phyloP scores from a whole-genome alignment of 1,284 basidiomycete genomes.

The Trichosporon inkin region DNA sequence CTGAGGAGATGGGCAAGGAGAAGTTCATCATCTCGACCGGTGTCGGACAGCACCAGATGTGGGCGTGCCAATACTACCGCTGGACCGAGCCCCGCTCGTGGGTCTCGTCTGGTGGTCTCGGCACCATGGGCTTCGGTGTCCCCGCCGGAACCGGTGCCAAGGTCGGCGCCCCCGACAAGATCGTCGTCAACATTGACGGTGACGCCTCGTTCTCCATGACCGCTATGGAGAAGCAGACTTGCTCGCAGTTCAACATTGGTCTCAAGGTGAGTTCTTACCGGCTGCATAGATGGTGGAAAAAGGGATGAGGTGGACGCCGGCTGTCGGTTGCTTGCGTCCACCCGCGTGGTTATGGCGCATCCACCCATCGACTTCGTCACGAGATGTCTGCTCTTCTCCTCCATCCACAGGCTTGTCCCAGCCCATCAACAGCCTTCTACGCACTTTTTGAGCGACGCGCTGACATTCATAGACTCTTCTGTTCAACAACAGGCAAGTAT shows the following conservation, averaged over 20 bases:
- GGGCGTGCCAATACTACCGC: slow-evolving; percentile 91
- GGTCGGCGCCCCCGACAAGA: slow-evolving; percentile 89
- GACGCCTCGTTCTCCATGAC: slow-evolving; percentile 99
- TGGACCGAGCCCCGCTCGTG: slow-evolving; percentile 84
- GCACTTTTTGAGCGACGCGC: neutral
- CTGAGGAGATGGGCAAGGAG: slow-evolving; percentile 64
- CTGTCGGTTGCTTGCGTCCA: neutral
- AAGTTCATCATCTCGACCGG: slow-evolving; percentile 87
- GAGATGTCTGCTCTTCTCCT: slow-evolving; percentile 46
- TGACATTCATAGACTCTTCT: slow-evolving; percentile 56
- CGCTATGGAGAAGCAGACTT: slow-evolving; percentile 96
- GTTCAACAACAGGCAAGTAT: slow-evolving; percentile 86
- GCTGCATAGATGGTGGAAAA: neutral
- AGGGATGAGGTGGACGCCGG: neutral
- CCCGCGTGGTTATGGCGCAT: neutral
- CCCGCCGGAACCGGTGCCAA: slow-evolving; percentile 94
- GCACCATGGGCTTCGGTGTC: slow-evolving; percentile 96
- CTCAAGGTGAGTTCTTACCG: slow-evolving; percentile 63
- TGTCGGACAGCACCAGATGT: slow-evolving; percentile 99
- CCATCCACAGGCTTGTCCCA: too few species aligned
- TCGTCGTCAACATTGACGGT: slow-evolving; percentile 92
- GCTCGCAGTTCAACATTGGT: slow-evolving; percentile 84
- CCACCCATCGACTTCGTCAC: neutral
- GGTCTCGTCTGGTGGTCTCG: slow-evolving; percentile 95
- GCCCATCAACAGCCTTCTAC: slow-evolving; percentile 12